Conservation (phyloP, 2,329 filamentous ascomycete species). For the Gliomastix tumulicola region DNA sequence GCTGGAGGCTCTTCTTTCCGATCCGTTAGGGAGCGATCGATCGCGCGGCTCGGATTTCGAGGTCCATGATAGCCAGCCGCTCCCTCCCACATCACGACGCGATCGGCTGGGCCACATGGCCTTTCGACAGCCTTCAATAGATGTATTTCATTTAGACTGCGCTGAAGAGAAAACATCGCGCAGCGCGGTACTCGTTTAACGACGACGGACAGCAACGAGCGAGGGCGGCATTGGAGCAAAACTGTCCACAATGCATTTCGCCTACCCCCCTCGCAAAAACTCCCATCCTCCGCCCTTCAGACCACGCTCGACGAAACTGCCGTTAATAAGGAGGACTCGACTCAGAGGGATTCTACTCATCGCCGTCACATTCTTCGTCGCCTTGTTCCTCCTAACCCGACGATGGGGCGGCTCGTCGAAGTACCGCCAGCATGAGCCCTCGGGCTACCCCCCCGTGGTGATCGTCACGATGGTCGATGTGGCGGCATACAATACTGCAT, state of each 20-base stretch:
- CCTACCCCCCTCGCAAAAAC: conserved; percentile 77
- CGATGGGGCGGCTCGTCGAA: conserved; percentile 13
- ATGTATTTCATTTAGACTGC: too few relatives aligned
- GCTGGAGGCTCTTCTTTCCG: too few relatives aligned
- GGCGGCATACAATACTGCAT: conserved; percentile 53
- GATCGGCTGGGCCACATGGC: too few relatives aligned
- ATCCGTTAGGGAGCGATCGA: too few relatives aligned
- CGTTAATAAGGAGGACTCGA: conserved; percentile 54
- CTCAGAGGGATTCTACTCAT: conserved; percentile 51
- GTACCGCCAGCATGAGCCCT: conserved; percentile 30
- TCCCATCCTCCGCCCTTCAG: conserved; percentile 69
- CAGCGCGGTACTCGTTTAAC: too few relatives aligned
- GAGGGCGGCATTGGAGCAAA: too few relatives aligned
- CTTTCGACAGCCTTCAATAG: too few relatives aligned
- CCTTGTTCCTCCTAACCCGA: conserved; percentile 54
- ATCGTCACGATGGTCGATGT: conserved; percentile 81
- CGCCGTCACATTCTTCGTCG: conserved; percentile 43
- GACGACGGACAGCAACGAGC: too few relatives aligned
- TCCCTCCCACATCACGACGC: too few relatives aligned
- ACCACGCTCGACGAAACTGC: conserved; percentile 46
- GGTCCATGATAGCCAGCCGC: too few relatives aligned
- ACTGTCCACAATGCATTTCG: conserved; percentile 68
- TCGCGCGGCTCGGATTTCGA: too few relatives aligned
- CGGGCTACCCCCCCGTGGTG: conserved; percentile 59
- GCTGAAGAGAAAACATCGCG: too few relatives aligned